Base-by-base conservation (phyloP, 805 yeast genomes). In the Barnettozyma pratensis region DNA sequence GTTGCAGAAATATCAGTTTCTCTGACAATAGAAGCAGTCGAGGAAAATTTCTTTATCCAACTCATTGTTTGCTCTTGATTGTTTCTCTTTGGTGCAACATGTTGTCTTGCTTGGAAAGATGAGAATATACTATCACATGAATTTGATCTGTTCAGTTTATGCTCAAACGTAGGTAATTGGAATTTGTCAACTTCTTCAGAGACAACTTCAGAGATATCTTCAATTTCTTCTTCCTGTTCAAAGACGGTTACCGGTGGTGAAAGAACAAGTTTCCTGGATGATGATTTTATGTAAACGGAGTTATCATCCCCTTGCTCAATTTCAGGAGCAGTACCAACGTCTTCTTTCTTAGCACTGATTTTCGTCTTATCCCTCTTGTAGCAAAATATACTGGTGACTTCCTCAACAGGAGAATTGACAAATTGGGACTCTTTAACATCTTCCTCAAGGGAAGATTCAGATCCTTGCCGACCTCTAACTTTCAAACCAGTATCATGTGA, bases 101-200 rank as follows among this genome's bases (percentile, higher is more conserved):
- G 62, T 3, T 54, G 50, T 45, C 59, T 56, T 1, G 60, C 41
- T 2, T 55, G 54, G 51, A 57, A 54, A 4, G 51, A 51, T 7
- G 63, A 58, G 46, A 61, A 61, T 10, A 61, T 57, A 37, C 60
- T 55, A 44, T 61, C 64, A 49, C 61, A 60, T 2, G 65, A 61
- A 42, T 58, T 61, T 10, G 65, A 59, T 52, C 65, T 54, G 48
- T 59, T 59, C 41, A 61, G 52, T 30, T 45, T 55, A 41, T 59
- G 64, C 31, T 55, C 58, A 41, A 57, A 60, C 1, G 55, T 49
- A 12, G 60, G 59, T 1, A 47, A 19, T 7, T 38, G 12, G 31
- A 45, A 48, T 26, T 50, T 47, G 4, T 48, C 43, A 12, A 39
- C 42, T 27, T 39, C 49, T 28, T 42, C 41, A 19, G 19, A 19